Evolutionary conservation across 306 rosid species (phyloP).

Genomic region (Acmispon strigosus): DNA sequence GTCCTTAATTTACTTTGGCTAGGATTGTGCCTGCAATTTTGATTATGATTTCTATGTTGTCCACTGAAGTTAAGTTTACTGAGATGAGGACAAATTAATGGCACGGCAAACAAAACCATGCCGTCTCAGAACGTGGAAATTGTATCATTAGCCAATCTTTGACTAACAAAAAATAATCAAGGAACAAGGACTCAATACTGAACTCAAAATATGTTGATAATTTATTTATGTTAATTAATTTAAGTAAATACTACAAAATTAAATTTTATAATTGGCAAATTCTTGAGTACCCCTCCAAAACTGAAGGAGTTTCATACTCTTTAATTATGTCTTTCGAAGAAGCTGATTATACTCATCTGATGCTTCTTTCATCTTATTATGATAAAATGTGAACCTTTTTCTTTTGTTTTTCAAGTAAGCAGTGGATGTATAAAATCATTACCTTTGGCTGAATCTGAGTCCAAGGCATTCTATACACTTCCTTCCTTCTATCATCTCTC

Average conservation of each 20-base stretch:
- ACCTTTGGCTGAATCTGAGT: conserved; percentile 81
- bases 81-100: neutral
- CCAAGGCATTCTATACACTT: conserved; percentile 80
- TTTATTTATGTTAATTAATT: too few species aligned
- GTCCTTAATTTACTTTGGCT: too few species aligned
- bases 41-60: too few species aligned
- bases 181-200: too few species aligned
- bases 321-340: too few species aligned
- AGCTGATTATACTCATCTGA: neutral
- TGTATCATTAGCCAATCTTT: neutral
- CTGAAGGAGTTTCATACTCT: too few species aligned
- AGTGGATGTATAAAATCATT: neutral
- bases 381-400: neutral
- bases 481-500: conserved; percentile 84
- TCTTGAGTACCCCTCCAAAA: too few species aligned
- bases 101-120: conserved; percentile 12
- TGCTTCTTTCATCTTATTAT: neutral
- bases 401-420: neutral
- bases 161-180: too few species aligned
- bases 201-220: too few species aligned
- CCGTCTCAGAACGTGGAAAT: neutral
- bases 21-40: too few species aligned
- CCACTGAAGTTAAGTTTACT: neutral
- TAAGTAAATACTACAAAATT: too few species aligned
- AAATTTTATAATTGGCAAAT: too few species aligned